Base-by-base conservation (phyloP, 768 basidiomycete genomes). In the Podaxis rugospora region DNA sequence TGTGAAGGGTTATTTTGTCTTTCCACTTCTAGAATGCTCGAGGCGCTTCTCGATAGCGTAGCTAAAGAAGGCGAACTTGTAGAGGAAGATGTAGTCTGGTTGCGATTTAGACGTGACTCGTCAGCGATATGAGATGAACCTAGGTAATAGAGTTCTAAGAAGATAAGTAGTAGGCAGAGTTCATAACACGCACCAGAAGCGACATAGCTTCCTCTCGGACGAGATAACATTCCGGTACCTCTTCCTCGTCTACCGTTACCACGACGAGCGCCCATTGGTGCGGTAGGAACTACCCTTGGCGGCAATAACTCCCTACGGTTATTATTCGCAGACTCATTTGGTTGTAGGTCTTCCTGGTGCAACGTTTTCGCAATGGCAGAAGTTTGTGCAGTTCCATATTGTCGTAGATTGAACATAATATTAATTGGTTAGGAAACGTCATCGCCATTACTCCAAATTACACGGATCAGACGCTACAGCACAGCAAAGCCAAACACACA, bases 351-450 rank as follows among this genome's bases (percentile, higher is more conserved):
- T 21, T 61, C 59, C 53, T 25, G 52, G 21, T 55, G 53, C 18
- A 27, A 21, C 25, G 44, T 21, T 37, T 49, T 54, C 16, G 59
- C 46, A 11, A 28, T 25, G 1, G 42, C 25, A n/a, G 59, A 55
- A 23, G 40, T 18, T 14, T 52, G 59, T 18, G 58, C 42, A 21
- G 21, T 28, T 4, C 59, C 59, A 28, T 61, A 61, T 39, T 55
- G 59, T 21, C 59, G 42, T 28, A 44, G 52, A 61, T 61, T 61
- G 59, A 61, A 61, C 59, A 61, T 61, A 13, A 6, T 49, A 3
- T 5, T 49, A 11, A 21, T 7, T 4, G 23, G 47, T 25, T 14
- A 6, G 5, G 5, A 27, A 3, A 49, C 23, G 47, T 27, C 47
- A 23, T 27, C 47, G 11, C 3, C 23, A 18, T 11, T 6, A 11